These are phyloP conservation scores for Syncephalastrum monosporum DNA, from an alignment of 371 early-diverging fungal genomes.

Conservation along the genomic window DNA sequence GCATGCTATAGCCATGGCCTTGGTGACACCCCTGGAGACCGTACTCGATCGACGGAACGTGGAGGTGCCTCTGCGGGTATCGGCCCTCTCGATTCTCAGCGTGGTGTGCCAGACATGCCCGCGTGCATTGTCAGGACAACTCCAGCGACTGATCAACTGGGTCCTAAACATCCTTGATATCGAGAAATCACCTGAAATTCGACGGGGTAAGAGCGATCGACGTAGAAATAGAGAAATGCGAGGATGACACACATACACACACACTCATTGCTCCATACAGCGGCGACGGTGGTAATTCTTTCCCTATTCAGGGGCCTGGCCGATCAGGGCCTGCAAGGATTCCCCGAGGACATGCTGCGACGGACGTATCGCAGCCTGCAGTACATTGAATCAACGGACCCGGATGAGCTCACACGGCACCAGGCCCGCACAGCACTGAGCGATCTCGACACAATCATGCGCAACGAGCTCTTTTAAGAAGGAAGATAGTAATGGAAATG, in stretches of 20 bases:
- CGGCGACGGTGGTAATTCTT: slow-evolving; percentile 67
- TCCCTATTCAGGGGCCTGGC: slow-evolving; percentile 70
- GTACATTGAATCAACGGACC: slow-evolving; percentile 64
- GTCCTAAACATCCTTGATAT: slow-evolving; percentile 64
- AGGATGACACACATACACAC: neutral
- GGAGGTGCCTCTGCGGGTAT: slow-evolving; percentile 40
- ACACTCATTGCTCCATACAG: slow-evolving; percentile 22
- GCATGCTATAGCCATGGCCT: slow-evolving; percentile 43
- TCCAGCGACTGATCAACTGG: slow-evolving; percentile 67
- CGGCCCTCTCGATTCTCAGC: slow-evolving; percentile 77
- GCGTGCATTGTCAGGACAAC: slow-evolving; percentile 61
- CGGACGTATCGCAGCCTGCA: slow-evolving; percentile 58
- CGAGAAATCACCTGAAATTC: slow-evolving; percentile 60
- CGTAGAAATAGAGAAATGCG: neutral
- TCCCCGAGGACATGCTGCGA: slow-evolving; percentile 59
- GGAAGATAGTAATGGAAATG: slow-evolving; percentile 6
- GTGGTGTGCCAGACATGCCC: slow-evolving; percentile 75
- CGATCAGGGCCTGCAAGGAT: slow-evolving; percentile 48
- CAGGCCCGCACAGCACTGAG: slow-evolving; percentile 66
- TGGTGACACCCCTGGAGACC: slow-evolving; percentile 66
- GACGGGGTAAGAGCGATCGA: slow-evolving; percentile 48
- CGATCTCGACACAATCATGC: slow-evolving; percentile 63
- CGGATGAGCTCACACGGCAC: slow-evolving; percentile 64
- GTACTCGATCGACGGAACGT: slow-evolving; percentile 54
- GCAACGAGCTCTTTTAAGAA: slow-evolving; percentile 44